Conservation (phyloP, 495 filamentous ascomycete species). For the Aspergillus biplanus region DNA sequence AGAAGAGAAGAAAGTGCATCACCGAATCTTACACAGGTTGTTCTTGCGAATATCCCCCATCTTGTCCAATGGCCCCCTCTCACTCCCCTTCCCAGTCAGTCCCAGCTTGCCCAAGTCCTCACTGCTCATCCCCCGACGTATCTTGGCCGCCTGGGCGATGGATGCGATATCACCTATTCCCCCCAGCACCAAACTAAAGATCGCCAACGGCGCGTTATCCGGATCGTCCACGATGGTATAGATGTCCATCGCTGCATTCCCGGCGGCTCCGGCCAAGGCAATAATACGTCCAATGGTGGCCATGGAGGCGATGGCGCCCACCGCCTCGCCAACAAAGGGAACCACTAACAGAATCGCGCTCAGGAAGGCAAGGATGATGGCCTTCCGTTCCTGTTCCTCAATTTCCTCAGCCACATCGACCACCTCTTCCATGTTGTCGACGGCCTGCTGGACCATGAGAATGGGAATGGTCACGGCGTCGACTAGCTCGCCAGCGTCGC, state of each 20-base stretch:
- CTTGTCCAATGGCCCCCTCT: too few relatives aligned
- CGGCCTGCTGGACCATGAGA: slow-evolving; percentile 6
- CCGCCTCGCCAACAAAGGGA: slow-evolving; percentile 9
- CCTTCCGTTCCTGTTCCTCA: slow-evolving; percentile 2
- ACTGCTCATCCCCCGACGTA: not conserved
- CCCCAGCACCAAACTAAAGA: slow-evolving; percentile 7
- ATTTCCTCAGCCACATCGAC: slow-evolving; percentile 15
- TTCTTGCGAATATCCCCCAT: too few relatives aligned
- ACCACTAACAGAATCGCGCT: slow-evolving; percentile 14
- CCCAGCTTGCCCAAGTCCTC: not conserved
- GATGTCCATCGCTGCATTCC: slow-evolving; percentile 11
- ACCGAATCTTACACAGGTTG: too few relatives aligned
- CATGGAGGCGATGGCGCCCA: not conserved
- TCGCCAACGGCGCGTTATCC: slow-evolving; percentile 13
- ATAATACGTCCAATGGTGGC: slow-evolving; percentile 16
- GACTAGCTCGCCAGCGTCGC: not conserved
- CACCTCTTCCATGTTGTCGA: slow-evolving; percentile 14
- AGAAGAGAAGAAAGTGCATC: too few relatives aligned
- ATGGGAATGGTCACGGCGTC: slow-evolving; percentile 11
- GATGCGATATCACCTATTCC: slow-evolving; percentile 2
- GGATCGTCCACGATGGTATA: slow-evolving; percentile 12
- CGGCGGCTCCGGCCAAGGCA: slow-evolving; percentile 5
- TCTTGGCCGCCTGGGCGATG: slow-evolving; percentile 8
- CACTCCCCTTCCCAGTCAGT: too few relatives aligned
- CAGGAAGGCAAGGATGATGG: slow-evolving; percentile 15